Conservation (phyloP, 768 basidiomycete species). For the Chalciporus sphaerocephalus region DNA sequence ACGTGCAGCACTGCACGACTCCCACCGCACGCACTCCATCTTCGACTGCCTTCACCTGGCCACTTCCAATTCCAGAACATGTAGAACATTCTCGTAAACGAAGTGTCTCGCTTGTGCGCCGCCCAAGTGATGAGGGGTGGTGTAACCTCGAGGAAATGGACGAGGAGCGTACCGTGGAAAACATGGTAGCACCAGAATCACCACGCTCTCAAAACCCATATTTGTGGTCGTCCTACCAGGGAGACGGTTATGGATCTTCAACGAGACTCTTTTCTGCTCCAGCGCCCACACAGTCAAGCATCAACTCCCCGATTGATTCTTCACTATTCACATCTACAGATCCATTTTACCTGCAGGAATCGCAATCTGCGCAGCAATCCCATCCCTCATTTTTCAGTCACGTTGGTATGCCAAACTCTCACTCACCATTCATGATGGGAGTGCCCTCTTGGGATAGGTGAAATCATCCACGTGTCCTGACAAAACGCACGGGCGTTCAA, state of each 20-base stretch:
- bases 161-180: constrained; percentile 45
- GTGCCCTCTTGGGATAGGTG: constrained; percentile 26
- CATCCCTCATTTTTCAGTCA: constrained; percentile 35
- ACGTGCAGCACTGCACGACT: constrained; percentile 39
- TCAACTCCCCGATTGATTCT: constrained; percentile 23
- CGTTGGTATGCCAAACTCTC: constrained; percentile 34
- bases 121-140: constrained; percentile 27
- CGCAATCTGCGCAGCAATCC: constrained; percentile 35
- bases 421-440: constrained; percentile 37
- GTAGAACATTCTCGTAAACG: constrained; percentile 25
- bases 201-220: constrained; percentile 22
- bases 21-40: constrained; percentile 36
- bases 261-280: constrained; percentile 25
- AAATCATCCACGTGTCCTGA: background rate
- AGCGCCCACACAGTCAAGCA: constrained; percentile 10
- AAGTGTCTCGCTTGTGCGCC: constrained; percentile 25
- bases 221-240: constrained; percentile 22
- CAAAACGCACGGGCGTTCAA: background rate
- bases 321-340: constrained; percentile 44
- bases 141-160: constrained; percentile 38
- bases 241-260: constrained; percentile 10
- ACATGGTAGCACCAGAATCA: constrained; percentile 37
- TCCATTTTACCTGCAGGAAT: constrained; percentile 46
- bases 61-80: constrained; percentile 21
- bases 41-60: constrained; percentile 29